Base-by-base conservation (phyloP, 441 rosid genomes). In the Raphanus hybrid region DNA sequence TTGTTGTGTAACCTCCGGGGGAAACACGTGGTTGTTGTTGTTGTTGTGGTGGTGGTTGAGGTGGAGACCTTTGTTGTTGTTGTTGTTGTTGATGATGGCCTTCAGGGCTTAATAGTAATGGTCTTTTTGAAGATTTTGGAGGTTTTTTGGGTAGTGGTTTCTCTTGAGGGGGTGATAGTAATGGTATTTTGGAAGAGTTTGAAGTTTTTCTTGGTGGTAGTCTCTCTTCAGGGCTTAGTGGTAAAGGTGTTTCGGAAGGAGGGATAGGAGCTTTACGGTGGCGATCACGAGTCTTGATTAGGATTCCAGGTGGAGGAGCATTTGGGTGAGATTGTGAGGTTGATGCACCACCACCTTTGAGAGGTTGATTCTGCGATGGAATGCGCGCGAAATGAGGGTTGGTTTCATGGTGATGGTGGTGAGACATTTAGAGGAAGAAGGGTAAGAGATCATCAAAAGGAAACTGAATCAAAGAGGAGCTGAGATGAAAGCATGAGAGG, bases 351-450 rank as follows among this genome's bases (percentile, higher is more conserved):
- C 41, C 48, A 7, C 41, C 48, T 67, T 27, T 54, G 14, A 9
- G 76, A 48, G 64, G 82, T 64, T 69, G 75, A 14, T 10, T 79
- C 6, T 66, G 82, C 0, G 74, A 32, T n/a, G 67, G 78, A 9
- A 78, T 48, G 11, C 79, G 71, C 0, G 65, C 43, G 64, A 91
- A 90, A 74, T 89, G 84, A 45, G 95, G 95, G 81, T 90, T 93
- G 55, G 90, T 88, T 82, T 90, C 93, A 3, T 50, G 26, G 75
- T 76, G 87, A 50, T 39, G 86, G 41, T 69, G 59, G 23, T 16
- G 77, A 76, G 84, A 80, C 89, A 87, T 87, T 71, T 69, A 75
- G 64, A 63, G 65, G 72, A 41, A 39, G 67, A 35, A 70, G 20
- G 69, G 6, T 34, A 14, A 54, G 27, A 75, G 18, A 14, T 3